These are phyloP conservation scores for Ramaria rubella DNA, from an alignment of 768 basidiomycete genomes.

Conservation along the genomic window DNA sequence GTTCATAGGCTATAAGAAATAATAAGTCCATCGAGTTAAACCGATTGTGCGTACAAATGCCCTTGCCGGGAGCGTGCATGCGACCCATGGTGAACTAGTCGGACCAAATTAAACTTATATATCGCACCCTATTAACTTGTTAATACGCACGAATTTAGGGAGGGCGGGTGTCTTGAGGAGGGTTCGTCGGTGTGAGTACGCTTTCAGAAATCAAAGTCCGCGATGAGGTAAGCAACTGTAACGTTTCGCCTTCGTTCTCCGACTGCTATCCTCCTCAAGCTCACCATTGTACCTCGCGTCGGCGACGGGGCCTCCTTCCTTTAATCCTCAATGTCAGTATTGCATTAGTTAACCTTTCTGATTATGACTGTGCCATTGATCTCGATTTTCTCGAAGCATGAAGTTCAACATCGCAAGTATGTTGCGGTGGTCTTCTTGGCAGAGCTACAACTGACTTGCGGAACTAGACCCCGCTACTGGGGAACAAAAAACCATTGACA, in stretches of 20 bases:
- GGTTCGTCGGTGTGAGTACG: slow-evolving; percentile 28
- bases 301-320: slow-evolving; percentile 32
- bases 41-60: slow-evolving; percentile 74
- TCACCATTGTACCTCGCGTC: slow-evolving; percentile 1
- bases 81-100: slow-evolving; percentile 68
- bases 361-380: neutral
- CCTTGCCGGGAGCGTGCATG: slow-evolving; percentile 99
- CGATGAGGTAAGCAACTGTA: slow-evolving; percentile 12
- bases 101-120: no score
- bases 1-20: slow-evolving; percentile 2
- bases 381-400: slow-evolving; percentile 48
- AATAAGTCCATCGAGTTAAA: slow-evolving; percentile 3
- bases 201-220: slow-evolving; percentile 24
- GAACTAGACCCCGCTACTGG: slow-evolving; percentile 89
- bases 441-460: slow-evolving; percentile 10
- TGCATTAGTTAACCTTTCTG: neutral
- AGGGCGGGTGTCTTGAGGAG: slow-evolving; percentile 15
- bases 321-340: slow-evolving; percentile 25
- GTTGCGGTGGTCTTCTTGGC: slow-evolving; percentile 25
- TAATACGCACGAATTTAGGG: slow-evolving; percentile 12
- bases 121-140: neutral
- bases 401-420: slow-evolving; percentile 96
- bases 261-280: slow-evolving; percentile 5
- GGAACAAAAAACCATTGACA: slow-evolving; percentile 91
- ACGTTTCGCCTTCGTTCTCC: slow-evolving; percentile 5